phyloP scores from a whole-genome alignment of 2,329 filamentous ascomycete genomes.

The Apiospora pterosperma region DNA sequence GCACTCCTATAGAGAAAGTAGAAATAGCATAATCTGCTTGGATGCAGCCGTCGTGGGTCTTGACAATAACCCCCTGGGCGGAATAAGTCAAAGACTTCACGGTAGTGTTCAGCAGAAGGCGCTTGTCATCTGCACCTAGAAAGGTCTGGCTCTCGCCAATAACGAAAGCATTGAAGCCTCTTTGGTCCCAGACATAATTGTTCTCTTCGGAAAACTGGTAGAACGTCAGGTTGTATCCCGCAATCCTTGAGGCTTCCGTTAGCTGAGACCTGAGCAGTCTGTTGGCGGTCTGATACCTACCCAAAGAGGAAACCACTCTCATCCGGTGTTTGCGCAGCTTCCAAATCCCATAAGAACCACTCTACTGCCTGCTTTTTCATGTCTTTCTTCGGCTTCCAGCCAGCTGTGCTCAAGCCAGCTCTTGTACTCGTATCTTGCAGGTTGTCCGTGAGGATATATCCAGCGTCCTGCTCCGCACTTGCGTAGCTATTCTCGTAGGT shows the following conservation, averaged over 20 bases:
- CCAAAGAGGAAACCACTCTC: conserved; percentile 53
- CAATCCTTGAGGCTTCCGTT: conserved; percentile 23
- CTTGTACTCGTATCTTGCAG: conserved; percentile 60
- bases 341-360: conserved; percentile 52
- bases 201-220: conserved; percentile 59
- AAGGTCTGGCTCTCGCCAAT: conserved; percentile 55
- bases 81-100: conserved; percentile 54
- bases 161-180: conserved; percentile 58
- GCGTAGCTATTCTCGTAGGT: conserved; percentile 45
- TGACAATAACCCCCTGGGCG: conserved; percentile 48
- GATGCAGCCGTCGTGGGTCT: conserved; percentile 39
- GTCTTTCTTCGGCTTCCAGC: conserved; percentile 58
- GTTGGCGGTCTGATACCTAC: not conserved
- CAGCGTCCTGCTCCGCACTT: conserved; percentile 48
- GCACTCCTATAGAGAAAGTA: conserved; percentile 66
- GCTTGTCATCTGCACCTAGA: conserved; percentile 49
- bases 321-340: conserved; percentile 54
- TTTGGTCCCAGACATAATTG: conserved; percentile 57
- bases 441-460: conserved; percentile 54
- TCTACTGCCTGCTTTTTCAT: conserved; percentile 57
- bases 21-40: conserved; percentile 46
- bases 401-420: conserved; percentile 54
- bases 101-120: conserved; percentile 55
- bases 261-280: not conserved
- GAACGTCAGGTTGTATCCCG: conserved; percentile 58